Base-by-base conservation (phyloP, 2,329 filamentous ascomycete species). In the Dichotomopilus funicola region DNA sequence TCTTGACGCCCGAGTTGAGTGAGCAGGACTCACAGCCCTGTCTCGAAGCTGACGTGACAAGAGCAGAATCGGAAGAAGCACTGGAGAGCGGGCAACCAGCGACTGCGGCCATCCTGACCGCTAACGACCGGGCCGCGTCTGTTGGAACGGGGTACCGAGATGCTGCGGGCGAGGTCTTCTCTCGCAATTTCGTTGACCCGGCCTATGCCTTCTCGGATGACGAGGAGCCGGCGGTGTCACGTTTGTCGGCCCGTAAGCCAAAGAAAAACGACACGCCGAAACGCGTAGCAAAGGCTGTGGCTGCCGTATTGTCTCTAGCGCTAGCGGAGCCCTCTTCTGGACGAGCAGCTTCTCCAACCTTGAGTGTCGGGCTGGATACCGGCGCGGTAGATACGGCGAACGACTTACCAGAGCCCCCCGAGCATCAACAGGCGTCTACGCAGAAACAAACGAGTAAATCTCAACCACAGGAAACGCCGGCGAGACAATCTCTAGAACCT, bases 201-300 rank as follows among this genome's bases (percentile, higher is more conserved):
- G 54, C 58, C 19, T 67, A 65, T 50, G 62, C 57, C 10, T 72
- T 72, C 54, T 73, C 71, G 0, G 71, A 73, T 53, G 71, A 73
- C 7, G 70, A 73, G 12, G 62, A 66, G 34, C 58, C 62, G 2
- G 49, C 59, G 3, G 37, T 66, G 31, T 61, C 62, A 11, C 60
- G 9, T 34, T 52, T 42, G 19, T 27, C 19, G 19, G 19, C 19
- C 5, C 3, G 9, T 3, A 34, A 50, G n/a, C 7, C 5, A 3
- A 5, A 6, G 34, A 37, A 36, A 33, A 9, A 12, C 4, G 33
- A 12, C 27, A 42, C 13, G 19, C 19, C 19, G 19, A 27, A 27
- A 27, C 19, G 19, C 19, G 19, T 27, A 27, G 2, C 19, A 27
- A 27, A 27, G 19, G 19, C 19, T 27, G 19, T 27, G 19, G 19